Conservation (phyloP, 1,284 basidiomycete genomes). For the Trametes versicolor region DNA sequence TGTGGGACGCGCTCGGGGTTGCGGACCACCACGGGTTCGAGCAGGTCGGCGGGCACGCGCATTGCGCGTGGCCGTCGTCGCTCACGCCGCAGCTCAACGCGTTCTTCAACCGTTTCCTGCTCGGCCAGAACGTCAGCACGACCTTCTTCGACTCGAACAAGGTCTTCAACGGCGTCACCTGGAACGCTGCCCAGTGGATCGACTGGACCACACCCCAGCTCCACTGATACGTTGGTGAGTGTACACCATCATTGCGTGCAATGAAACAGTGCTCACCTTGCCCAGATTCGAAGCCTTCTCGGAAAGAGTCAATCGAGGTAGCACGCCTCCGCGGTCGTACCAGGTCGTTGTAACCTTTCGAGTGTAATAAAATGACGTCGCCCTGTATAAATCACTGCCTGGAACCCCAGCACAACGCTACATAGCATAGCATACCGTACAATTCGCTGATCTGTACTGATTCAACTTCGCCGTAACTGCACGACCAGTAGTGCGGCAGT, state of each 20-base stretch:
- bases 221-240: slow-evolving; percentile 10
- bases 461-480: no score
- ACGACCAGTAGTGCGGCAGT: no score
- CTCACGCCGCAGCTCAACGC: slow-evolving; percentile 55
- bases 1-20: slow-evolving; percentile 58
- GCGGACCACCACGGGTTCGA: slow-evolving; percentile 58
- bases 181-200: slow-evolving; percentile 54
- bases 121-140: slow-evolving; percentile 55
- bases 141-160: slow-evolving; percentile 56
- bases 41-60: slow-evolving; percentile 60
- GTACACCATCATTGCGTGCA: background rate
- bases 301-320: no score
- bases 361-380: no score
- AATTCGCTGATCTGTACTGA: no score
- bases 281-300: background rate
- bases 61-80: slow-evolving; percentile 58
- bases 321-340: no score
- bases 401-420: no score
- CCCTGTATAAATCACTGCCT: no score
- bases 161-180: slow-evolving; percentile 50
- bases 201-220: slow-evolving; percentile 58
- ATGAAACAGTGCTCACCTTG: background rate
- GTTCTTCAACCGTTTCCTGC: slow-evolving; percentile 63
- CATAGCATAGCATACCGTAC: no score
- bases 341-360: no score